A percentile compares a stretch with the other conserved stretches of the same genome.
phyloP scores from a whole-genome alignment of 176 grass and related monocot species.

The Lolium rigidum region DNA sequence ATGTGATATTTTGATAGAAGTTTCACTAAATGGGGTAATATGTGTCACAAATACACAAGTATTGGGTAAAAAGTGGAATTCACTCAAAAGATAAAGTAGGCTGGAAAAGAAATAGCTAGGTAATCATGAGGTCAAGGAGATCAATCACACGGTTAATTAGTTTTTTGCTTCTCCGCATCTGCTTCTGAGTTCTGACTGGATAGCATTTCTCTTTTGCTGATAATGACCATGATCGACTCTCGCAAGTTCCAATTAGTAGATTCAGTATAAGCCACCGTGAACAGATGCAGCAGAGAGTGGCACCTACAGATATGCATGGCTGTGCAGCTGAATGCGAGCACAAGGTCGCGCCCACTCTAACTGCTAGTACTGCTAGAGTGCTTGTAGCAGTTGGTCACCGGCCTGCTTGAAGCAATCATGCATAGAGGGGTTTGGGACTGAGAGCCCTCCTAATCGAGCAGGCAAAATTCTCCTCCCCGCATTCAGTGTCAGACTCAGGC shows the following conservation, averaged over 20 bases:
- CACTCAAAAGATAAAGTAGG: too few relatives aligned
- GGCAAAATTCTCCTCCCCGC: conserved; percentile 5
- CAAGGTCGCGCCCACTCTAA: conserved; percentile 17
- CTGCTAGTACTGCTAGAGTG: not conserved
- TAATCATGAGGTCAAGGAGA: too few relatives aligned
- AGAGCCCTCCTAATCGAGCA: not conserved
- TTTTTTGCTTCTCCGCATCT: not conserved
- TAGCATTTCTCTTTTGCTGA: too few relatives aligned
- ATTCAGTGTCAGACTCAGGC: not conserved
- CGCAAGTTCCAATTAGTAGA: not conserved
- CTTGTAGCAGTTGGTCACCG: too few relatives aligned
- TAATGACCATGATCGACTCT: not conserved
- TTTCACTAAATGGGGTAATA: too few relatives aligned
- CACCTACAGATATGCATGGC: not conserved
- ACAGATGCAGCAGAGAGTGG: not conserved
- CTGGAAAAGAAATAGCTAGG: too few relatives aligned
- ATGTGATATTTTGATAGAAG: too few relatives aligned
- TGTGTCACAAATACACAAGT: too few relatives aligned
- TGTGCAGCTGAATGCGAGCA: not conserved
- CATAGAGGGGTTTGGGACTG: not conserved
- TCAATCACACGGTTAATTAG: too few relatives aligned
- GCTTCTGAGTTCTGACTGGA: not conserved
- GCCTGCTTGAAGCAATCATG: conserved; percentile 16
- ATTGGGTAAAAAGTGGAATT: too few relatives aligned
- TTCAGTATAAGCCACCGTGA: not conserved